Conservation (phyloP, 2,329 filamentous ascomycete genomes). For the Fusarium multiceps region DNA sequence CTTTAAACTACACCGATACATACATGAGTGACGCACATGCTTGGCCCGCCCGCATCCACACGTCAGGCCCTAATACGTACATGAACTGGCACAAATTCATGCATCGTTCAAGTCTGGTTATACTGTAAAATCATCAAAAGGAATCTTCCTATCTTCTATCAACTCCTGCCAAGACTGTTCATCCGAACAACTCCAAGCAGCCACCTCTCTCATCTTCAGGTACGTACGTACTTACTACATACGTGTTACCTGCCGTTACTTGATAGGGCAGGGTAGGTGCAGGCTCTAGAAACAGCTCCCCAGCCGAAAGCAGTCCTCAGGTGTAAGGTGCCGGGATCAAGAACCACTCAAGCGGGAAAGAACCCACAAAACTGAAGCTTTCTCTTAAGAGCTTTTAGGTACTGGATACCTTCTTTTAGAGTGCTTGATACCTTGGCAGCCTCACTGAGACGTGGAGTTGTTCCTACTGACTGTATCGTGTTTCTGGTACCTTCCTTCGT, state of each 20-base stretch:
- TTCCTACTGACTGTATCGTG: neutral
- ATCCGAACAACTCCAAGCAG: conserved; percentile 9
- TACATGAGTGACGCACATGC: conserved; percentile 39
- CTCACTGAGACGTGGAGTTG: conserved; percentile 6
- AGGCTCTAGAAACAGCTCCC: conserved; percentile 22
- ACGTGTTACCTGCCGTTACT: neutral
- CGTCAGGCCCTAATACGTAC: conserved; percentile 46
- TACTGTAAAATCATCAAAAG: conserved; percentile 3
- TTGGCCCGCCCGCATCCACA: conserved; percentile 45
- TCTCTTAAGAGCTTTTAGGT: conserved; percentile 23
- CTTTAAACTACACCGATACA: conserved; percentile 39
- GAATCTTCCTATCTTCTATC: neutral
- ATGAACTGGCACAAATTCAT: conserved; percentile 46
- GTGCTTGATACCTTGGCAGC: conserved; percentile 15
- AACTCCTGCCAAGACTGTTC: conserved; percentile 14
- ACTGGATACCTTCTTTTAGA: conserved; percentile 18
- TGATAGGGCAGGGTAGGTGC: conserved; percentile 3
- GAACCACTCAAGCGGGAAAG: conserved; percentile 23
- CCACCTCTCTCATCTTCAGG: conserved; percentile 25
- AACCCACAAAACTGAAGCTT: conserved; percentile 38
- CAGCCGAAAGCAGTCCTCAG: conserved; percentile 24
- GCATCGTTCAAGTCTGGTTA: conserved; percentile 3
- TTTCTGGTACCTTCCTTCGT: conserved; percentile 36
- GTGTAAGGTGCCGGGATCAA: conserved; percentile 25
- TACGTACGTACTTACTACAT: conserved; percentile 18